These are phyloP conservation scores for Gamsiella multidivaricata DNA, from an alignment of 192 early-diverging fungal genomes.

Conservation along the genomic window DNA sequence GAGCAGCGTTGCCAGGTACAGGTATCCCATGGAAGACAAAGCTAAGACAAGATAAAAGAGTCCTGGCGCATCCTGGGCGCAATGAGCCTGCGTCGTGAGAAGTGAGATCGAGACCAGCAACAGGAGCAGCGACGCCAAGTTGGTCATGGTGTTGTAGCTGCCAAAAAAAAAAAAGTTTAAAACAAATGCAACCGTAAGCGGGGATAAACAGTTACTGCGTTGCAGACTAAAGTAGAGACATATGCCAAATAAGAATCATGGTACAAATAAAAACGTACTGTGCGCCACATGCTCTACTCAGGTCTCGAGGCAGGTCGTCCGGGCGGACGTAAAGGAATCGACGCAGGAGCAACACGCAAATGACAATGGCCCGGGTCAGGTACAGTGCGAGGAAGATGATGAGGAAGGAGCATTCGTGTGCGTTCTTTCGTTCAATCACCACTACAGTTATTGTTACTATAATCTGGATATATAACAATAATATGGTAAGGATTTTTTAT, in stretches of 20 bases:
- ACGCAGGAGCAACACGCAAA: conserved; percentile 23
- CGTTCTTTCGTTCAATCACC: conserved; percentile 18
- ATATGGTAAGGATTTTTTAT: neutral
- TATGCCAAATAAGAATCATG: neutral
- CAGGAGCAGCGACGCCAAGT: conserved; percentile 44
- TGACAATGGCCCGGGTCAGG: conserved; percentile 25
- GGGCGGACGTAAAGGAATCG: conserved; percentile 39
- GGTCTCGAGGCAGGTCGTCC: conserved; percentile 31
- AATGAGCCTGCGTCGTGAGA: conserved; percentile 36
- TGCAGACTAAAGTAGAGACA: neutral
- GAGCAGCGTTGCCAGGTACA: conserved; percentile 26
- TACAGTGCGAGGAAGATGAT: conserved; percentile 32
- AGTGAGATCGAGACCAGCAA: conserved; percentile 30
- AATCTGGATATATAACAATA: conserved; percentile 9
- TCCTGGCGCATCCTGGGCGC: conserved; percentile 20
- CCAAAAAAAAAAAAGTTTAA: neutral
- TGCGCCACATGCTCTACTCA: conserved; percentile 39
- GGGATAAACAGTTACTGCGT: no score
- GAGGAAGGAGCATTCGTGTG: conserved; percentile 17
- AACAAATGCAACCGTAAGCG: no score
- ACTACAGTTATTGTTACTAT: conserved; percentile 13
- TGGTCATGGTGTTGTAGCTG: conserved; percentile 52
- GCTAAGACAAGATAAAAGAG: conserved; percentile 41
- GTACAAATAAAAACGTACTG: conserved; percentile 29
- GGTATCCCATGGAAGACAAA: conserved; percentile 35